These are phyloP conservation scores for Cladophialophora exuberans DNA, from an alignment of 2,329 filamentous ascomycete species.

Conservation along the genomic window DNA sequence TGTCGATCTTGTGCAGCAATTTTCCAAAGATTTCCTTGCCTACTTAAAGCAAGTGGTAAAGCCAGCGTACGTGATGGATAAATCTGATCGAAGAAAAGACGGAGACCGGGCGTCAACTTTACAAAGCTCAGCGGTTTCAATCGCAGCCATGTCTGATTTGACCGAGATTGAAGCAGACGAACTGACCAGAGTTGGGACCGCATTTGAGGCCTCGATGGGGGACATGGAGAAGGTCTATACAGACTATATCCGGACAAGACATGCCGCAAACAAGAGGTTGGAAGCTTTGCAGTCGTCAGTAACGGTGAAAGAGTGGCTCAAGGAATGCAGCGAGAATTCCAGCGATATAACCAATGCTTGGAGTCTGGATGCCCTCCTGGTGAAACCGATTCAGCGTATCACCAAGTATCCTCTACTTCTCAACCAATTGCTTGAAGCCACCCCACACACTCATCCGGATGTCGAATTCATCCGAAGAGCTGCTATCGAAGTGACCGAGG, in stretches of 20 bases:
- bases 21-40: conserved; percentile 78
- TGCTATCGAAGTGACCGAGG: conserved; percentile 67
- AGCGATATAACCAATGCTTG: conserved; percentile 91
- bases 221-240: conserved; percentile 68
- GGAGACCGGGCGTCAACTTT: conserved; percentile 52
- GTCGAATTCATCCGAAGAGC: conserved; percentile 70
- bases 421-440: conserved; percentile 76
- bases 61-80: conserved; percentile 74
- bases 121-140: conserved; percentile 49
- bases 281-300: conserved; percentile 59
- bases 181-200: conserved; percentile 61
- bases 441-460: conserved; percentile 82
- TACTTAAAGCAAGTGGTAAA: conserved; percentile 78
- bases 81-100: conserved; percentile 56
- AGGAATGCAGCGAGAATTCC: conserved; percentile 89
- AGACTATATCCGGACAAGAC: conserved; percentile 67
- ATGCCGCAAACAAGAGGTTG: conserved; percentile 65
- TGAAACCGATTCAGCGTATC: conserved; percentile 94
- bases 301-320: conserved; percentile 77
- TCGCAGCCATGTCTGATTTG: conserved; percentile 38
- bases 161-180: conserved; percentile 61
- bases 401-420: conserved; percentile 92
- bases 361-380: conserved; percentile 93
- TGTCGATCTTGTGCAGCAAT: conserved; percentile 84
- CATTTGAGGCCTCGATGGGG: conserved; percentile 59